Evolutionary conservation across 1,284 basidiomycete species (phyloP), one percentile per base, ranked within the genome.

Genomic region (Exobasidium rhododendri): DNA sequence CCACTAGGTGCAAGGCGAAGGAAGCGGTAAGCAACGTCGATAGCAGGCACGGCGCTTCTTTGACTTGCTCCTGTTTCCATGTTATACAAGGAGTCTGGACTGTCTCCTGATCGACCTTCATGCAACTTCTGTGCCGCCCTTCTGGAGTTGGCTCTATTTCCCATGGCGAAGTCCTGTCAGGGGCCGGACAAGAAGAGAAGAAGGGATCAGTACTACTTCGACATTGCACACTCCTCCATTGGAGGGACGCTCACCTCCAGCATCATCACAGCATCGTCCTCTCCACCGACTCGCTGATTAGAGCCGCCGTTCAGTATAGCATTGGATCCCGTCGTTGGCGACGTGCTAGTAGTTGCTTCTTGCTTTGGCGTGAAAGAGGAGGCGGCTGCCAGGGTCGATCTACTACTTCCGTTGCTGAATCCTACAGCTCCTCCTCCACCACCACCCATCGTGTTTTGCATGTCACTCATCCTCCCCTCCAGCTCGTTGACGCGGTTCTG

Each of bases 11-110:
- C 49, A 26, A 67, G 68, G 2, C 64, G 67, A 4, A 65, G 62
- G 45, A 67, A 69, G 11, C 69, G 66, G 26, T 65, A 67, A 14
- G 69, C 69, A 22, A 71, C 64, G 24, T 68, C 69, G 20, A 57
- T 60, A 14, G 64, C 58, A 20, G 69, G 64, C 32, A 69, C 69
- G 22, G 65, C 58, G 4, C 62, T 62, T 22, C 67, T 64, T 51
- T 70, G 69, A 35, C 63, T 58, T 56, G 66, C 62, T 59, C 62
- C 62, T 17, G 61, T 56, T 44, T 70, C 68, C 3, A 66, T 61
- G 30, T 78, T 20, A 10, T 7, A 40, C 2, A 26, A 50, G 4
- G 20, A 28, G 28, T 17, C 14, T 14, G 35, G 35, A 26, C 32
- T 45, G 26, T 56, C 55, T 20, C 55, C 55, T 3, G 22, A 20